Conservation (phyloP, 257 asterid genomes). For the Fraxinus cuspidata region DNA sequence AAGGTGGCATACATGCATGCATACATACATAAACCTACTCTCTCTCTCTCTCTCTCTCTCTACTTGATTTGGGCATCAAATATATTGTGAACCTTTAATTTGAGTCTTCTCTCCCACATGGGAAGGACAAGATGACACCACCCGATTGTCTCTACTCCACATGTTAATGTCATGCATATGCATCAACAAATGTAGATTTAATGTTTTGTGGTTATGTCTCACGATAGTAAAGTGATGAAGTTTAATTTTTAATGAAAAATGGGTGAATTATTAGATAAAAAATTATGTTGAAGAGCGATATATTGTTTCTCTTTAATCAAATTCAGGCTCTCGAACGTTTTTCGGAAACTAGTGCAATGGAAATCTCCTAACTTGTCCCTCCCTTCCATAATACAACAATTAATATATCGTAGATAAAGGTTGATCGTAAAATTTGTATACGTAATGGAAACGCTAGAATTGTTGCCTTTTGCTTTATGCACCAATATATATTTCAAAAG, state of each 20-base stretch:
- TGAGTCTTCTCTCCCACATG: background rate
- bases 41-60: background rate
- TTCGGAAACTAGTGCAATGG: no score
- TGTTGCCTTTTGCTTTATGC: background rate
- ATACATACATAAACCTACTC: background rate
- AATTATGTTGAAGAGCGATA: no score
- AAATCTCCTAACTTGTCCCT: no score
- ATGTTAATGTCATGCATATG: background rate
- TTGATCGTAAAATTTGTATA: no score
- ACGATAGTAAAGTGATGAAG: background rate
- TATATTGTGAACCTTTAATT: background rate
- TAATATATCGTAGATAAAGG: no score
- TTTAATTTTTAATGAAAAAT: no score
- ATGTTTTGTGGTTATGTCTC: background rate
- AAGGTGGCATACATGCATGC: background rate
- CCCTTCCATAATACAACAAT: no score
- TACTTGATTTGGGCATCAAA: no score
- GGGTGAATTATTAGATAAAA: no score
- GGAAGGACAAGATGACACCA: background rate
- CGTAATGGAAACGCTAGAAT: background rate
- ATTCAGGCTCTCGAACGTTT: no score
- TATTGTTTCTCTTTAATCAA: no score
- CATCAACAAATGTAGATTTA: background rate
- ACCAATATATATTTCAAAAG: background rate
- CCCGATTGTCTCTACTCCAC: background rate